Conservation (phyloP, 2,329 filamentous ascomycete genomes). For the Trichoderma brevicompactum region DNA sequence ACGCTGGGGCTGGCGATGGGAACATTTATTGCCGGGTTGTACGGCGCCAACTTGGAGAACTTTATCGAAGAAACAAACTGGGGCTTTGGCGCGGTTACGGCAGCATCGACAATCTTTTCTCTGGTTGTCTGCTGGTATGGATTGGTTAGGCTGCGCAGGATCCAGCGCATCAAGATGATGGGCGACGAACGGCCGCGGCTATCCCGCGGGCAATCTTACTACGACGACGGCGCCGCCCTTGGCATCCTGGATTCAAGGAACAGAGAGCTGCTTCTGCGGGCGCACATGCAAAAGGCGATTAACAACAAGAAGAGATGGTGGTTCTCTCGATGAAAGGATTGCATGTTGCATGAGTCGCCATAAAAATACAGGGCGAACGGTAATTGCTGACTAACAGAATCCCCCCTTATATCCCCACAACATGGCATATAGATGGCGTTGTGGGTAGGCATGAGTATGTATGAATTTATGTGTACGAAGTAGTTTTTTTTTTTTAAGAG, state of each 20-base stretch:
- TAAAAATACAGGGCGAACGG: background rate
- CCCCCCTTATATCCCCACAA: slow-evolving; percentile 7
- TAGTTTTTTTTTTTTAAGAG: too few relatives aligned
- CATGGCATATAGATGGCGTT: slow-evolving; percentile 27
- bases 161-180: slow-evolving; percentile 88
- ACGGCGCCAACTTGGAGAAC: slow-evolving; percentile 99
- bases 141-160: slow-evolving; percentile 78
- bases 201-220: slow-evolving; percentile 48
- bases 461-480: slow-evolving; percentile 6
- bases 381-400: background rate
- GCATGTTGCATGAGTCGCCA: background rate
- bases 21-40: slow-evolving; percentile 96
- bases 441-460: background rate
- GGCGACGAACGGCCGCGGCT: slow-evolving; percentile 48
- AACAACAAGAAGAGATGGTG: slow-evolving; percentile 45
- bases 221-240: slow-evolving; percentile 52
- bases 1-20: slow-evolving; percentile 94
- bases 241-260: slow-evolving; percentile 58
- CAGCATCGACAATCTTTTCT: slow-evolving; percentile 71
- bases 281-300: slow-evolving; percentile 54
- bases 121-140: slow-evolving; percentile 82
- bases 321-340: slow-evolving; percentile 22
- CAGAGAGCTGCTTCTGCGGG: slow-evolving; percentile 57
- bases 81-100: slow-evolving; percentile 79
- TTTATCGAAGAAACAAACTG: slow-evolving; percentile 93